Evolutionary conservation across 1,284 basidiomycete genomes (phyloP), one percentile per base, ranked within the genome.

Genomic region (Mycena sp.): DNA sequence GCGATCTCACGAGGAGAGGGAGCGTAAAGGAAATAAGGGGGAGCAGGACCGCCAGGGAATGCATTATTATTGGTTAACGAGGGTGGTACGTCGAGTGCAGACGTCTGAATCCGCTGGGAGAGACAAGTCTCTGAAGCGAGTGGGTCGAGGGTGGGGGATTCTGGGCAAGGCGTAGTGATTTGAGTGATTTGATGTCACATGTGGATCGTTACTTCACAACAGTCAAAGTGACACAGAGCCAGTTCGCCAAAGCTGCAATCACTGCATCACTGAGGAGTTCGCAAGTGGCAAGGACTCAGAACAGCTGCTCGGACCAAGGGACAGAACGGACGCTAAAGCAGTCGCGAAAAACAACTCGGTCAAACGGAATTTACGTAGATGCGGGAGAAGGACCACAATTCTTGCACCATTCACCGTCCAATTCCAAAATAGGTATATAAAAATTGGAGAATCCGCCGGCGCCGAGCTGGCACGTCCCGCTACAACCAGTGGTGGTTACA

Each of bases 21-120:
- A 64, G 51, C 10, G 61, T 32, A 14, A 68, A 49, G 16, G 67
- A 62, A 28, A 65, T 7, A 38, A 68, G 58, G 44, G 65, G 59
- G n/a, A 67, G 65, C 65, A 67, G 55, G n/a, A 61, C 65, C 65
- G 59, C 65, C 62, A 67, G 65, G 65, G 65, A 67, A 30, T 67
- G 65, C 65, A 67, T 67, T 30, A 38, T 29, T 63, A 46, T 62
- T 51, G 56, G 58, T 58, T 52, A 59, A 60, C 12, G 56, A 59
- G 23, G 61, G 56, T 58, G 55, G 61, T 66, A 63, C 57, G 61
- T 61, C 48, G 61, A 44, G 57, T 51, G 64, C 64, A n/a, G n/a
- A n/a, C n/a, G n/a, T n/a, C n/a, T n/a, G n/a, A n/a, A n/a, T n/a
- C n/a, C n/a, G n/a, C n/a, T n/a, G n/a, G n/a, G n/a, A n/a, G n/a